A percentile compares a stretch with the other conserved stretches of the same genome.
Evolutionary conservation across 768 basidiomycete species (phyloP).

Genomic region (Lentinula sp.): DNA sequence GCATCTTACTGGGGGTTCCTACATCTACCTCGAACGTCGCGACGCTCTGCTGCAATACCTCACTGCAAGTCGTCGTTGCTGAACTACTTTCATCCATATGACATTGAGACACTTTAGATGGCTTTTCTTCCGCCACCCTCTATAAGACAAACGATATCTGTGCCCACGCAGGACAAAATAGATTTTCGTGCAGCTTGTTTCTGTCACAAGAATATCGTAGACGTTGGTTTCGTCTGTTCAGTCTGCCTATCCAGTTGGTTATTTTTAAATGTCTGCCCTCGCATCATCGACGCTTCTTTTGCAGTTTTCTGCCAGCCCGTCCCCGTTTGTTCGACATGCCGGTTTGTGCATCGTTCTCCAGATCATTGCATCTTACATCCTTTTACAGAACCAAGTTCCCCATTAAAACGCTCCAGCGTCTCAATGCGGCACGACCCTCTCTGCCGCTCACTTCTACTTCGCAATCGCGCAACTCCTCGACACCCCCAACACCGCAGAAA

Average conservation of each 20-base stretch:
- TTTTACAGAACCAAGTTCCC: constrained; percentile 84
- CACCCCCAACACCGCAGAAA: constrained; percentile 1
- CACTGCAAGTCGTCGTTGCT: constrained; percentile 40
- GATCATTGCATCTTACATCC: not conserved
- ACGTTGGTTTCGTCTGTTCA: constrained; percentile 97
- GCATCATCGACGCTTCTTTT: not conserved
- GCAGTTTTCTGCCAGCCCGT: constrained; percentile 92
- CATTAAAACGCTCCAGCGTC: constrained; percentile 81
- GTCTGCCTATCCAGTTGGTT: constrained; percentile 92
- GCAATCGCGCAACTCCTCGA: constrained; percentile 11
- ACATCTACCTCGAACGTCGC: constrained; percentile 75
- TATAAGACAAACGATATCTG: constrained; percentile 70
- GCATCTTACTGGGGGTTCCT: constrained; percentile 91
- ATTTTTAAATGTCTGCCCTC: constrained; percentile 1
- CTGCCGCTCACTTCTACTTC: constrained; percentile 12
- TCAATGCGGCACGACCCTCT: constrained; percentile 55
- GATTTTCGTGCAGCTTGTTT: constrained; percentile 98
- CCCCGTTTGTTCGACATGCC: constrained; percentile 91
- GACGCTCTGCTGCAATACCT: constrained; percentile 91
- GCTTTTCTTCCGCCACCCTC: constrained; percentile 66
- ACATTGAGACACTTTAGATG: constrained; percentile 55
- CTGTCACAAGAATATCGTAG: constrained; percentile 96
- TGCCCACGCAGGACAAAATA: constrained; percentile 91
- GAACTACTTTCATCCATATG: not conserved
- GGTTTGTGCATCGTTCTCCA: constrained; percentile 42